Base-by-base conservation (phyloP, 352 stramenopile genomes). In the Pelagophyceae sp. region DNA sequence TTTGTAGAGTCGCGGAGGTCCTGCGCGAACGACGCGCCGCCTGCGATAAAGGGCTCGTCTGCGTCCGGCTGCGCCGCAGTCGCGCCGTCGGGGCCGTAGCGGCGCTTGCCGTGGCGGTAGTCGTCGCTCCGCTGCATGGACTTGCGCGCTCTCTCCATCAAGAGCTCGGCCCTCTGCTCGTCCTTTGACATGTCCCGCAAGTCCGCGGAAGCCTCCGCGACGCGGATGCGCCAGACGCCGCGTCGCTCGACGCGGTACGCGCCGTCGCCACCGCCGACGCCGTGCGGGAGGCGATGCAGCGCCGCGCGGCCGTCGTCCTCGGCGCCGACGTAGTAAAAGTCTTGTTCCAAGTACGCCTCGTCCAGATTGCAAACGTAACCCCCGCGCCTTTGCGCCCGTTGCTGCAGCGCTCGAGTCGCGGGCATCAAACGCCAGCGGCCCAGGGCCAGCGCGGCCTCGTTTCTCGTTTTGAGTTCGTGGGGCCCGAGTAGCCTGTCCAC, bases 321-420 rank as follows among this genome's bases (percentile, higher is more conserved):
- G 27, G 5, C 2, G 23, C 35, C 6, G 17, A 74, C n/a, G 38
- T 74, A 58, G 67, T 38, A 74, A 54, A 74, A 74, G 67, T 74
- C 67, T 37, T 74, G 67, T 37, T 74, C 67, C 15, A 74, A n/a
- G 38, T 74, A 74, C 15, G 58, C 38, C 6, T 58, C 17, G 67
- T 74, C 67, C 3, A 32, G 6, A 37, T 74, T 74, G 38, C 67
- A 74, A 1, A 74, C 67, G 29, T 58, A 74, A 17, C 37, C 37
- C 2, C 67, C 67, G 20, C 67, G 33, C 38, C 58, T 32, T 2
- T 33, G 5, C 33, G 67, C 67, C 35, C 2, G 3, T 11, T 50
- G 31, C 1, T 33, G 35, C 15, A 58, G 33, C 25, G 51, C 67
- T 1, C 58, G 19, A 11, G 33, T 74, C 38, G 67, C 67, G 11